These are phyloP conservation scores for Prototheca cutis DNA, from an alignment of 163 green algal genomes.

Conservation along the genomic window DNA sequence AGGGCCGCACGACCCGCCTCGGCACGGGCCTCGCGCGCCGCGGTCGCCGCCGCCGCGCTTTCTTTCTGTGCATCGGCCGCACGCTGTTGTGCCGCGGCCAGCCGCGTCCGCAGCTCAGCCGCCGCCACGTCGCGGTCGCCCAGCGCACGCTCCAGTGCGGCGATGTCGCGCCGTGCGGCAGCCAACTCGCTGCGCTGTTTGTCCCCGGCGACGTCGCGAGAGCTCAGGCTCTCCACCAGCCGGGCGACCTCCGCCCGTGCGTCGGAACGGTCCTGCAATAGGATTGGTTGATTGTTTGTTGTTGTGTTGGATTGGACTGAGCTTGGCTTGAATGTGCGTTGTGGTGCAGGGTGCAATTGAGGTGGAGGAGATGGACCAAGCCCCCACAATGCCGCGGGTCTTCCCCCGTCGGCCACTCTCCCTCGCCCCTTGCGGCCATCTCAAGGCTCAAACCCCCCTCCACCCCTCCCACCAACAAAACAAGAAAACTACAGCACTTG, in stretches of 20 bases:
- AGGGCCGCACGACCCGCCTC: constrained; percentile 3
- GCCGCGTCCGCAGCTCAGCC: constrained; percentile 36
- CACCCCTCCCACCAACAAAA: background rate
- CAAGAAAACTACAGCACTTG: background rate
- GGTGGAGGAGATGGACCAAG: no score
- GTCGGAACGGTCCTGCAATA: constrained; percentile 15
- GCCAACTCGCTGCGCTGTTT: background rate
- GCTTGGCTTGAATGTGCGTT: no score
- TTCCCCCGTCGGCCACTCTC: no score
- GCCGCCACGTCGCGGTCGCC: constrained; percentile 25
- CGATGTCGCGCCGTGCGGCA: constrained; percentile 4
- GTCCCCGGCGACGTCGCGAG: constrained; percentile 14
- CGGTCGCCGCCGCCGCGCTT: constrained; percentile 16
- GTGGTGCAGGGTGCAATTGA: no score
- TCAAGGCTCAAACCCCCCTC: background rate
- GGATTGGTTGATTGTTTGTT: no score
- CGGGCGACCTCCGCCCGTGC: constrained; percentile 13
- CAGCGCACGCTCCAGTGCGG: constrained; percentile 28
- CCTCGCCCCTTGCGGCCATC: no score
- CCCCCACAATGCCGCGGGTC: no score
- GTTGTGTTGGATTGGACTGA: no score
- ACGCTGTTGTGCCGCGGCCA: constrained; percentile 37
- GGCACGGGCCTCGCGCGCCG: constrained; percentile 15
- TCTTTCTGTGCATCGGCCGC: constrained; percentile 23
- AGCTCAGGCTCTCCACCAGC: constrained; percentile 11